Conservation (phyloP, 1,284 basidiomycete genomes). For the Puccinia hordei region DNA sequence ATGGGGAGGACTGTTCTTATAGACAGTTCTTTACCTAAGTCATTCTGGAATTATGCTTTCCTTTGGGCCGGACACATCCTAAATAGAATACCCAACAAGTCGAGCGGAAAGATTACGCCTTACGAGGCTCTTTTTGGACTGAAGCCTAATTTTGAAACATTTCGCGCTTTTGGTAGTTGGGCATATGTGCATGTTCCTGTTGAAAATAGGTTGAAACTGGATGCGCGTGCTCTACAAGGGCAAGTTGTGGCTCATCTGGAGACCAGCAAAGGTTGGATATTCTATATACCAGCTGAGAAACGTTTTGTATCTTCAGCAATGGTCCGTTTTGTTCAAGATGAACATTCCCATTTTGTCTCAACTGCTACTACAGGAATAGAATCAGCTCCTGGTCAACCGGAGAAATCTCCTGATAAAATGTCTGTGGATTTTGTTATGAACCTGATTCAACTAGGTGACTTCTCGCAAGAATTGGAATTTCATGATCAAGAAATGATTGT, state of each 20-base stretch:
- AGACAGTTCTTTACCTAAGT: too few species aligned
- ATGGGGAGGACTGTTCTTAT: too few species aligned
- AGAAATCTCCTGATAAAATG: too few species aligned
- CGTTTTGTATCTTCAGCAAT: not conserved
- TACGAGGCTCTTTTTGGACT: not conserved
- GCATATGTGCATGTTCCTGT: conserved; percentile 4
- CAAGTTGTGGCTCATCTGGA: not conserved
- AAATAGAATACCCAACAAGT: conserved; percentile 19
- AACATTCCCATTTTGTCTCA: not conserved
- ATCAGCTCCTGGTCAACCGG: too few species aligned
- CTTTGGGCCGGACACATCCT: conserved; percentile 6
- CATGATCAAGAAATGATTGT: too few species aligned
- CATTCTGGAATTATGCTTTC: conserved; percentile 22
- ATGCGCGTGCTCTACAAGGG: not conserved
- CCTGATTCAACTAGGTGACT: conserved; percentile 5
- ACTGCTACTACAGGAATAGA: not conserved
- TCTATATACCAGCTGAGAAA: not conserved
- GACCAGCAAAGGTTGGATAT: too few species aligned
- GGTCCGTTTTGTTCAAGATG: not conserved
- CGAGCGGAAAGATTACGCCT: too few species aligned
- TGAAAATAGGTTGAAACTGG: not conserved
- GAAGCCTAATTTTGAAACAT: not conserved
- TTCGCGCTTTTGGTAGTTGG: not conserved
- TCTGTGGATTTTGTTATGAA: not conserved
- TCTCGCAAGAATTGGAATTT: not conserved